These are phyloP conservation scores for Elongisporangium undulatum DNA, from an alignment of 352 stramenopile species.

Conservation along the genomic window DNA sequence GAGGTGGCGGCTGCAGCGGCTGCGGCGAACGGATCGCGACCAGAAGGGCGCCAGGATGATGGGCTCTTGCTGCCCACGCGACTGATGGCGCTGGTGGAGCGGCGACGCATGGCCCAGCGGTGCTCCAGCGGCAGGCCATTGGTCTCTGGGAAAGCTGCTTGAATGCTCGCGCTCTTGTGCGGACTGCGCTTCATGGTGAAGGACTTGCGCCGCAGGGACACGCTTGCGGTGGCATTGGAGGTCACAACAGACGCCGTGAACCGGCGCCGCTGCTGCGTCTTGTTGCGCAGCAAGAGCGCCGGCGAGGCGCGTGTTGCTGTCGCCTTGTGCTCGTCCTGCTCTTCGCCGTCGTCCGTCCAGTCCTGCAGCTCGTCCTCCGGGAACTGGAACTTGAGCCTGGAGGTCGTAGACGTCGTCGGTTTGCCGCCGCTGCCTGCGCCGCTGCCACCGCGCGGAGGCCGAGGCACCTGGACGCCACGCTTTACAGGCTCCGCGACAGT, in stretches of 20 bases:
- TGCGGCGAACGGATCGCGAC: background rate
- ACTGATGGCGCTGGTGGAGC: slow-evolving; percentile 43
- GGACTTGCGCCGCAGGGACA: slow-evolving; percentile 52
- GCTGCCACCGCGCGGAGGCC: slow-evolving; percentile 25
- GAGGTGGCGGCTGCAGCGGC: background rate
- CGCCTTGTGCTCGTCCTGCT: slow-evolving; percentile 18
- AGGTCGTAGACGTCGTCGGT: slow-evolving; percentile 10
- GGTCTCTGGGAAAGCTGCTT: background rate
- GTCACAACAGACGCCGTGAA: slow-evolving; percentile 17
- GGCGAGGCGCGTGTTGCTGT: slow-evolving; percentile 1
- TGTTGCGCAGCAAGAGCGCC: background rate
- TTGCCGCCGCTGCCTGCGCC: slow-evolving; percentile 7
- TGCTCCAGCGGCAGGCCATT: slow-evolving; percentile 3
- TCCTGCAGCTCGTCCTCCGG: slow-evolving; percentile 35
- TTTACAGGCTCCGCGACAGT: slow-evolving; percentile 24
- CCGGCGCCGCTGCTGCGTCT: slow-evolving; percentile 14
- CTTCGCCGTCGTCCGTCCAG: slow-evolving; percentile 13
- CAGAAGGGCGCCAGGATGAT: slow-evolving; percentile 9
- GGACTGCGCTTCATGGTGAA: slow-evolving; percentile 68
- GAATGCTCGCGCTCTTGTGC: slow-evolving; percentile 19
- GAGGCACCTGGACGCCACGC: slow-evolving; percentile 37
- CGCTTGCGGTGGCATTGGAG: slow-evolving; percentile 25
- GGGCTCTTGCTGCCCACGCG: slow-evolving; percentile 4
- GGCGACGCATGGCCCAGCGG: slow-evolving; percentile 34
- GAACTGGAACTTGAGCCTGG: slow-evolving; percentile 60